Base-by-base conservation (phyloP, 1,139 yeast species). In the Pichia sp. region DNA sequence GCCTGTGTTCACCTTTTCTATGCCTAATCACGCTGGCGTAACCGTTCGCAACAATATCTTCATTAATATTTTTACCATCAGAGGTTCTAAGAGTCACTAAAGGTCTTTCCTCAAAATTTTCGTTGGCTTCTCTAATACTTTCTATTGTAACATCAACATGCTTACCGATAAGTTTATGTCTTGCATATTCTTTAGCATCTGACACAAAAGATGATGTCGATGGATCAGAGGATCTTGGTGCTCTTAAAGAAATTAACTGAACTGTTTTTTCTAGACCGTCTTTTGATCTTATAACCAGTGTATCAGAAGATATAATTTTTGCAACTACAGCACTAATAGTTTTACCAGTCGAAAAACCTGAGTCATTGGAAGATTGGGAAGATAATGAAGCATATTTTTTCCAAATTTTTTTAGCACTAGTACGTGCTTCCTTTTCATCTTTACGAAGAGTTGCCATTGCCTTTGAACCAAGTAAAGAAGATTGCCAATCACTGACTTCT, bases 401-500 rank as follows among this genome's bases (percentile, higher is more conserved):
- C 79, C 81, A 85, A 33, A 81, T 58, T n/a, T 85, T 86, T 51
- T 73, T 71, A 23, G 78, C 84, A 27, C 70, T 66, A 9, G 73
- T 71, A 56, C 74, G 80, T n/a, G 94, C 95, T 1, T 70, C 61
- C 53, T 71, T 78, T 61, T 85, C 95, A 26, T 84, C 79, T 47
- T 70, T 74, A 61, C 95, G 75, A 46, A 83, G 70, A 29, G 62
- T 60, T 4, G 74, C 58, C 90, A 87, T 85, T 37, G 68, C 69
- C 34, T 71, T 64, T 6, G 89, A 68, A 3, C 96, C 96, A 47
- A 87, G 67, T 42, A 79, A 59, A n/a, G 77, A 63, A 1, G 89
- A 78, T 62, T 87, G 95, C 92, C 95, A 84, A 61, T 87, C 95
- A 24, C 82, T 78, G 45, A 86, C 77, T 53, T 80, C 80, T 8